Evolutionary conservation across 345 rosid species (phyloP), one percentile per base, ranked within the genome.

Genomic region (Hibiscus syriacus): DNA sequence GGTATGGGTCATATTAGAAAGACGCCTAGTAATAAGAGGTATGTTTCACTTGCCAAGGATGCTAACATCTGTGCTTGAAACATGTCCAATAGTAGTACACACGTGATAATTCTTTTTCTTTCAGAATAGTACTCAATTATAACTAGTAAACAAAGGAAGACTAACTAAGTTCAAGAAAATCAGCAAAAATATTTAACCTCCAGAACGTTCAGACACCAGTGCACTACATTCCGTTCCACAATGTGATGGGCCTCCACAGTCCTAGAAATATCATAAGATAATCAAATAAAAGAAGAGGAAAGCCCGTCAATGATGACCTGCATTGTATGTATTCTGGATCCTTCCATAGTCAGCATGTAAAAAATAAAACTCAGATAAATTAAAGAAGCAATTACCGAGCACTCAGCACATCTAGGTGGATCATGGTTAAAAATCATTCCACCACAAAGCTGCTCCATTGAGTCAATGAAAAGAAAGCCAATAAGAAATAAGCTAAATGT

Each of bases 151-250:
- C 25, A 59, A 45, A 3, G 58, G 23, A 50, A 38, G 16, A 55
- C 23, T 20, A 62, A 27, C 26, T 48, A 64, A 30, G 49, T 6
- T 26, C 20, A 45, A 12, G 29, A 29, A 72, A 16, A 48, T 50
- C 25, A 36, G 25, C 43, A 54, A 67, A 43, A 72, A 16, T 50
- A 34, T 38, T 59, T 83, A 94, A n/a, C 98, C 99, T 81, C 67
- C 83, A 34, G 75, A 27, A 58, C 72, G 80, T 57, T 78, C 81
- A 54, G 86, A 79, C 67, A 84, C 81, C 70, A 94, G 92, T 49
- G 90, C 98, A 79, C 90, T 83, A 64, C 97, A 94, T 66, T 70
- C 85, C 74, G 77, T 82, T 72, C 98, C 97, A 72, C 99, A 94
- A 48, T 20, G 93, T 49, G 84, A 80, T 71, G 88, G 73, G 64